Evolutionary conservation across 225 moss, liverwort and hornwort genomes (phyloP).

Genomic region (Pleurozium schreberi): DNA sequence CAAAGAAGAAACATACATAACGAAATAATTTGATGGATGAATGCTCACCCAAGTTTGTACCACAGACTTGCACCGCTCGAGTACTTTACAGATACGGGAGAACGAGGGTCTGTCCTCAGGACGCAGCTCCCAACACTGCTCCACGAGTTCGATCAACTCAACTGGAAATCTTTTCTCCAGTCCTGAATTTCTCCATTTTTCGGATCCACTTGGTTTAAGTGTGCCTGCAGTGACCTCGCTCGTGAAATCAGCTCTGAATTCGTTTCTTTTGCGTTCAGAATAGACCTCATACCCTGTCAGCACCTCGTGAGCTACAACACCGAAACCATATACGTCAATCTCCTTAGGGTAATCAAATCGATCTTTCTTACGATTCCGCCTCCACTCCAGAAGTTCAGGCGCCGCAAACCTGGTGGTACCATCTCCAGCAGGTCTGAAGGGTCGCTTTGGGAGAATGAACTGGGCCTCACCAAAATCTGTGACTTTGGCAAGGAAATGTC

Average conservation of each 20-base stretch:
- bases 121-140: not conserved
- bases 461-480: not conserved
- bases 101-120: not conserved
- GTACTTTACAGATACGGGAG: not conserved
- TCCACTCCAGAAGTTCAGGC: not conserved
- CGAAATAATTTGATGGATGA: not conserved
- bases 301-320: not conserved
- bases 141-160: not conserved
- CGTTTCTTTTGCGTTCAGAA: not conserved
- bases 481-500: constrained; percentile 1
- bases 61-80: not conserved
- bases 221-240: not conserved
- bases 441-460: not conserved
- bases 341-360: accelerated
- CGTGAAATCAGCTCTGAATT: no score
- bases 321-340: not conserved
- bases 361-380: accelerated
- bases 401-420: not conserved
- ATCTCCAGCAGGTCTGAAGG: not conserved
- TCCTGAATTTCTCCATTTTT: not conserved
- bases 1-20: no score
- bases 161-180: not conserved
- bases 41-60: not conserved
- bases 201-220: not conserved
- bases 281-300: not conserved